Evolutionary conservation across 1,139 yeast genomes (phyloP).

Genomic region (Kodamaea suecica): DNA sequence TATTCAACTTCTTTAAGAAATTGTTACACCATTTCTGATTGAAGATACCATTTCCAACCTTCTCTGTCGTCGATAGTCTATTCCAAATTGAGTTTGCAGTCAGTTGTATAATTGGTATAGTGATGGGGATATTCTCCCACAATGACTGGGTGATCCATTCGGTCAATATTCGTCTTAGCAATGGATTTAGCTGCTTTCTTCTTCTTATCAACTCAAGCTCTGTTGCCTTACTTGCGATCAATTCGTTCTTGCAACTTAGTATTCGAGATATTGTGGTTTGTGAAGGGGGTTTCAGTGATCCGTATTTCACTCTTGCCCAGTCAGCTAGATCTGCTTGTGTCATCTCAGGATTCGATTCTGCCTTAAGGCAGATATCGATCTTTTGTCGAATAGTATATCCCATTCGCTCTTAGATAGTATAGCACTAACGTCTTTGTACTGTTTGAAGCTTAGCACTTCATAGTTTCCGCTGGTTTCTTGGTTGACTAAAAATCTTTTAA

Average conservation of each 20-base stretch:
- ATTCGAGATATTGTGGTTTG: conserved; percentile 68
- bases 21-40: conserved; percentile 65
- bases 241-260: conserved; percentile 54
- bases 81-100: conserved; percentile 68
- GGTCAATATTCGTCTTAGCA: conserved; percentile 54
- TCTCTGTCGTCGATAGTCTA: conserved; percentile 48
- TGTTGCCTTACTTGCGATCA: conserved; percentile 56
- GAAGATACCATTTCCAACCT: conserved; percentile 64
- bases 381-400: conserved; percentile 62
- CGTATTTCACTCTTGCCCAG: conserved; percentile 60
- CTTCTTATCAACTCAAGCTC: conserved; percentile 55
- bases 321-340: conserved; percentile 63
- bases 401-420: conserved; percentile 26
- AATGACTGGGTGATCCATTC: conserved; percentile 70
- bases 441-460: too few relatives aligned
- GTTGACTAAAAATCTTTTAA: too few relatives aligned
- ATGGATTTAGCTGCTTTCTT: conserved; percentile 54
- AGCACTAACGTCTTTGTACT: too few relatives aligned
- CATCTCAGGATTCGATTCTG: conserved; percentile 64
- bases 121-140: conserved; percentile 66
- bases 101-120: conserved; percentile 60
- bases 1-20: conserved; percentile 53
- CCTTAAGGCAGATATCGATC: conserved; percentile 63
- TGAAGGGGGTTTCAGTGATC: conserved; percentile 53
- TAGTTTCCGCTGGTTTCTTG: too few relatives aligned